Percentiles rank a stretch among this genome's conserved stretches.
Conservation (phyloP, 306 rosid genomes). For the Cyclanthera cordifolia region DNA sequence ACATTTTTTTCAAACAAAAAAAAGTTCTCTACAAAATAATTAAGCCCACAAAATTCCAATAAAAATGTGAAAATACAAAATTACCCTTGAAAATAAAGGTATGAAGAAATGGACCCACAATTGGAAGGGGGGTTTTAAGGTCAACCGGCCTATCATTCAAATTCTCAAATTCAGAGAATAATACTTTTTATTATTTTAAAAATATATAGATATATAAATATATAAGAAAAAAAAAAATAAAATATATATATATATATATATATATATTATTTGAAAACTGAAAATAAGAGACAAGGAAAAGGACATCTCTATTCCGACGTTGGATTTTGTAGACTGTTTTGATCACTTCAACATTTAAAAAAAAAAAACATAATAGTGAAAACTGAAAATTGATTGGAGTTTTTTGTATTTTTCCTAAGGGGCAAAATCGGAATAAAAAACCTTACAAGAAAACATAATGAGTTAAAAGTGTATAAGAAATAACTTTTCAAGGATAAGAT, state of each 20-base stretch:
- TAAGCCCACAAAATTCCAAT: neutral
- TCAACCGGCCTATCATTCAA: slow-evolving; percentile 4
- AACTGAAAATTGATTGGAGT: neutral
- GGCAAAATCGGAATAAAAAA: neutral
- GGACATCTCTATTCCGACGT: neutral
- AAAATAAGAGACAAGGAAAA: neutral
- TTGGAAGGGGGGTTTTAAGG: neutral
- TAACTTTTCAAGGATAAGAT: neutral
- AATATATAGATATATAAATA: neutral
- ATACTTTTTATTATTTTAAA: neutral
- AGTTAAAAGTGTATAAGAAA: neutral
- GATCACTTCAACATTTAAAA: neutral
- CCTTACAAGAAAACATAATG: neutral
- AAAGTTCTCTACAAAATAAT: too few relatives aligned
- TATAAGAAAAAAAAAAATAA: neutral
- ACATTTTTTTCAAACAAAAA: too few relatives aligned
- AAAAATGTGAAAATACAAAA: neutral
- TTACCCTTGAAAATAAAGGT: neutral
- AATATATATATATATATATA: too few relatives aligned
- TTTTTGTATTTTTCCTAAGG: neutral
- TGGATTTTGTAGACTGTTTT: neutral
- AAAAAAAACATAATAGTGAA: neutral
- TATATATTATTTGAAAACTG: too few relatives aligned
- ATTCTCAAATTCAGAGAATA: neutral
- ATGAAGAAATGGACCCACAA: neutral